Evolutionary conservation across 208 protist genomes (phyloP).

Genomic region (Trypanosoma avium): DNA sequence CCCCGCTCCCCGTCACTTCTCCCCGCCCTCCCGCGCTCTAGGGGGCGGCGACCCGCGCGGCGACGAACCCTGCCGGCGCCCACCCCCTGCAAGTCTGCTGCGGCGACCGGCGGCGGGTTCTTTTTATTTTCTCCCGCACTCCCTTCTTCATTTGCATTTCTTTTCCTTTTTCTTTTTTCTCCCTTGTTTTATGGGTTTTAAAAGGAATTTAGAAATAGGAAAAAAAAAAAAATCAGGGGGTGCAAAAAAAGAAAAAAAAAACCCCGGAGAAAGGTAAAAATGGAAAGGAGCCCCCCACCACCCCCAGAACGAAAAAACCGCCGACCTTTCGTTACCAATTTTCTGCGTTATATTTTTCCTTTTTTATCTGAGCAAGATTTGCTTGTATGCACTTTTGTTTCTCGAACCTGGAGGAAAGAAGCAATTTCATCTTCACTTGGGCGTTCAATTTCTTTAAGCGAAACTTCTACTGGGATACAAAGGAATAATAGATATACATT

Average conservation of each 20-base stretch:
- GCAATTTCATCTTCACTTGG: constrained; percentile 13
- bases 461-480: constrained; percentile 2
- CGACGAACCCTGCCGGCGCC: no score
- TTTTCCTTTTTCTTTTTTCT: no score
- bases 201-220: background rate
- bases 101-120: no score
- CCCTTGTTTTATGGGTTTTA: background rate
- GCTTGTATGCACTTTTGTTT: constrained; percentile 16
- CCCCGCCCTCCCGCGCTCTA: no score
- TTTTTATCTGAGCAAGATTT: constrained; percentile 22
- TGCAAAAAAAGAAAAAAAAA: background rate
- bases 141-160: background rate
- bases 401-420: constrained; percentile 21
- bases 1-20: no score
- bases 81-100: no score
- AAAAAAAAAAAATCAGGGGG: constrained; percentile 13
- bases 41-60: no score
- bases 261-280: background rate
- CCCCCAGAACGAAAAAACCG: constrained; percentile 5
- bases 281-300: background rate
- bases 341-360: constrained; percentile 17
- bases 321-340: constrained; percentile 20
- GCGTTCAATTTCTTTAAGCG: constrained; percentile 8
- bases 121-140: background rate
- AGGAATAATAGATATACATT: background rate